Base-by-base conservation (phyloP, 2,329 filamentous ascomycete genomes). In the Coniochaeta ligniaria region DNA sequence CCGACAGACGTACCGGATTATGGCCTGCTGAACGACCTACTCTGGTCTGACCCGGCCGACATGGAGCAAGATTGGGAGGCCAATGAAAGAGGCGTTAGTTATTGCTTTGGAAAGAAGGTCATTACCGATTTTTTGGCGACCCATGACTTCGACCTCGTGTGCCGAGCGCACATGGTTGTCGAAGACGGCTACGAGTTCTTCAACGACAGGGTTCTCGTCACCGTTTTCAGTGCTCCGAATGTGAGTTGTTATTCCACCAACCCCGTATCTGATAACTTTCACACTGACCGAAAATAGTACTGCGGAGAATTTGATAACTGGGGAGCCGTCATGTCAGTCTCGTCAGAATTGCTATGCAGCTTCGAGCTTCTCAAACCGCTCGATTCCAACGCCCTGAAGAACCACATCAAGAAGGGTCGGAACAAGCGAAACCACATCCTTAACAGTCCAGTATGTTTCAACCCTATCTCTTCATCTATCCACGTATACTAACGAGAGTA, bases 131-230 rank as follows among this genome's bases (percentile, higher is more conserved):
- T 99, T 73, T 78, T 99, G 65, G 89, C 92, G 62, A 86, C 90
- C 60, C 95, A 99, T 72, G 95, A 99, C 75, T 98, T 99, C 72
- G 95, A 99, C 74, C 80, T 99, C 58, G 94, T 99, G 59, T 99
- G 95, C 73, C 88, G 95, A 66, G 95, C 95, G 57, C 95, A 99
- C 77, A 98, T 98, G 95, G 95, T 99, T 59, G 95, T 99, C 24
- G 95, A 99, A 74, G 95, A 99, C 72, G 95, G 95, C 12, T 99
- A 99, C 75, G 95, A 99, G 71, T 99, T 99, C 75, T 99, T 98
- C 75, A 96, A 91, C 63, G 95, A 99, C 73, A 84, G 95, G 61
- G 90, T 97, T 54, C 76, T 99, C 62, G 95, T 99, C 54, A 99
- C 95, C 2, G 94, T 99, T 1, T 99, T 99, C 73, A 97, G 92